A percentile compares a stretch with the other conserved stretches of the same genome.
phyloP scores from a whole-genome alignment of 495 filamentous ascomycete genomes.

The Poronia punctata region DNA sequence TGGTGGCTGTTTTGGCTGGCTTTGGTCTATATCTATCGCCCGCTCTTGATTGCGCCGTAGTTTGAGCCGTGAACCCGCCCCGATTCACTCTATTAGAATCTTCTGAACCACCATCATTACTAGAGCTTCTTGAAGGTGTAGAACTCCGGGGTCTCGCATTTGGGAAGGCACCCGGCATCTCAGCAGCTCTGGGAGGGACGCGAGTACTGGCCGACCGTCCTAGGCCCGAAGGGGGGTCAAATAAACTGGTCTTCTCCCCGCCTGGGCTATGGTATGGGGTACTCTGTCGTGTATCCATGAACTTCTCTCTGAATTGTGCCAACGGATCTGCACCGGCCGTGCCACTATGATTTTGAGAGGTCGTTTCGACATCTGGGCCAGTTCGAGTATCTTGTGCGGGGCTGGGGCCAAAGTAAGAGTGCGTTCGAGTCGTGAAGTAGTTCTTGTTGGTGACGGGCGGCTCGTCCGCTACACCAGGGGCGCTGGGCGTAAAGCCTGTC shows the following conservation, averaged over 20 bases:
- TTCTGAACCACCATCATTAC: conserved; percentile 17
- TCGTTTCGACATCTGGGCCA: conserved; percentile 29
- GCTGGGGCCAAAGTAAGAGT: conserved; percentile 26
- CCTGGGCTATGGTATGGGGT: conserved; percentile 62
- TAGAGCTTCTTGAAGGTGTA: conserved; percentile 15
- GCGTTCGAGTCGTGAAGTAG: conserved; percentile 33
- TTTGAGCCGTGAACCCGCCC: too few species aligned
- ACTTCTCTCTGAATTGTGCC: conserved; percentile 36
- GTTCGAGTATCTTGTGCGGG: too few species aligned
- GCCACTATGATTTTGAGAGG: conserved; percentile 1
- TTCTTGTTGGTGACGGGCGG: conserved; percentile 35
- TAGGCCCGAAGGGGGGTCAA: conserved; percentile 29
- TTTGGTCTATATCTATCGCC: conserved; percentile 24
- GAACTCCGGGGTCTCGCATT: conserved; percentile 14
- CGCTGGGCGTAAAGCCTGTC: conserved; percentile 32
- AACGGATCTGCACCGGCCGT: conserved; percentile 33
- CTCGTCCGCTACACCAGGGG: conserved; percentile 35
- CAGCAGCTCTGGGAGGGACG: conserved; percentile 10
- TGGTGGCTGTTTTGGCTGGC: background rate
- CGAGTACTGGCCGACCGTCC: conserved; percentile 19
- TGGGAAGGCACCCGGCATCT: conserved; percentile 20
- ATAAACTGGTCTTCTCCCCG: conserved; percentile 61
- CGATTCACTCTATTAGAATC: conserved; percentile 9
- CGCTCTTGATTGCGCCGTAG: conserved; percentile 14
- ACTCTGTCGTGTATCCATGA: conserved; percentile 48